Base-by-base conservation (phyloP, 2,329 filamentous ascomycete genomes). In the Penicillium sp. region DNA sequence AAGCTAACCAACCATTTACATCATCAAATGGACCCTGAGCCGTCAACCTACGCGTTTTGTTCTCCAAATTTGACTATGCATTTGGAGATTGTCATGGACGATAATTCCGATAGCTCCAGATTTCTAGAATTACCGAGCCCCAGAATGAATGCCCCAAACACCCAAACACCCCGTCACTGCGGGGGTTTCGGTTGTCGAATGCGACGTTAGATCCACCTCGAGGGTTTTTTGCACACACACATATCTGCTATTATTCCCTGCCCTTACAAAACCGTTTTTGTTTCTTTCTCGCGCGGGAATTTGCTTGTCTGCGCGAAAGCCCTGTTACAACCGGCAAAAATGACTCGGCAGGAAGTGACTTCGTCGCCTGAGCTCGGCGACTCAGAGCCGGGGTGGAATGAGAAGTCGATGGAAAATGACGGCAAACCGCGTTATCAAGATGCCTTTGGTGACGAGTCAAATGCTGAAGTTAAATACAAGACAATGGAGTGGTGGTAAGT, bases 161-260 rank as follows among this genome's bases (percentile, higher is more conserved):
- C 62, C 60, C 61, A 40, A 61, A 56, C 40, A 58, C 58, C 55
- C 56, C 50, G 54, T 58, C 35, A 54, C 45, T 53, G 65, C 58
- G 67, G 65, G 65, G 59, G 38, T 61, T 59, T 63, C 63, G 61
- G 66, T 65, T 67, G 63, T 56, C 57, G 51, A 55, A 63, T 53
- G 49, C 30, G 53, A 38, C 38, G 8, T 19, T 42, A 42, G 65
- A 45, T 66, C 65, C 67, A 68, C 67, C 56, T 47, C 53, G 50
- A 54, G 50, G 33, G 56, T 61, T 68, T 68, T 68, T 62, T 63
- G 17, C 62, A 61, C 65, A 65, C 59, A 64, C 61, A 64, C 37
- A 55, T 61, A 56, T 44, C 51, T 45, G 42, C 33, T 49, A 6
- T 42, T 10, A 42, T 42, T 19, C 2, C 37, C n/a, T 3, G 7